Conservation (phyloP, 2,329 filamentous ascomycete species). For the Pseudovirgaria hyperparasitica region DNA sequence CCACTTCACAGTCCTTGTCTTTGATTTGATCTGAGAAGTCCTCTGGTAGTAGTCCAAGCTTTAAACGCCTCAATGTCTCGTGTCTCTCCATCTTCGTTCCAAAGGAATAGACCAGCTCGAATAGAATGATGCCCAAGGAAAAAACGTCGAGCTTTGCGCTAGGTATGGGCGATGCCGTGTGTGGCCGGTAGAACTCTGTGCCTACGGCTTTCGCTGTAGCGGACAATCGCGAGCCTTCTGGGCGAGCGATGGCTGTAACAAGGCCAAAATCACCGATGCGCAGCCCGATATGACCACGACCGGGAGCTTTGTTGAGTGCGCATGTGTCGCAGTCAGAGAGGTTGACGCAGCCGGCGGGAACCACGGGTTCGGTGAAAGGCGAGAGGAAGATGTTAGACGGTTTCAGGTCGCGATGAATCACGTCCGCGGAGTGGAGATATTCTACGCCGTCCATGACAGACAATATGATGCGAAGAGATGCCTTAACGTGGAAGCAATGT, state of each 20-base stretch:
- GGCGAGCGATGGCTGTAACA: slow-evolving; percentile 40
- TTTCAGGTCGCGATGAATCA: slow-evolving; percentile 56
- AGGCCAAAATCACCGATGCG: slow-evolving; percentile 58
- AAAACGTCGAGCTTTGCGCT: slow-evolving; percentile 48
- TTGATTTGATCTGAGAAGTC: slow-evolving; percentile 14
- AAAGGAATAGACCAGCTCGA: slow-evolving; percentile 48
- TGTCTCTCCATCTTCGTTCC: slow-evolving; percentile 28
- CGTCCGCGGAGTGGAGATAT: slow-evolving; percentile 48
- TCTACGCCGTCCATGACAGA: slow-evolving; percentile 50
- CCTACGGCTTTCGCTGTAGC: slow-evolving; percentile 36
- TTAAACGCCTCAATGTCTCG: slow-evolving; percentile 20
- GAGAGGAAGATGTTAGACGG: slow-evolving; percentile 56
- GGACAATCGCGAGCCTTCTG: slow-evolving; percentile 16
- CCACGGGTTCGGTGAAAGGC: slow-evolving; percentile 21
- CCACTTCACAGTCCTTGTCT: slow-evolving; percentile 10
- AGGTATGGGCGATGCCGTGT: slow-evolving; percentile 11
- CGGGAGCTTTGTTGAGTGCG: slow-evolving; percentile 7
- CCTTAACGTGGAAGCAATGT: slow-evolving; percentile 50
- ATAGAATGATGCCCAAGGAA: slow-evolving; percentile 47
- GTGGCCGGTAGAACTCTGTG: slow-evolving; percentile 49
- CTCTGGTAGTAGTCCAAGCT: slow-evolving; percentile 17
- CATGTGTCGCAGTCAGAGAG: slow-evolving; percentile 36
- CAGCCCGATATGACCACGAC: slow-evolving; percentile 37
- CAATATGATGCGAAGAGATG: slow-evolving; percentile 44
- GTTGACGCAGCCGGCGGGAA: slow-evolving; percentile 33